phyloP scores from a whole-genome alignment of 208 protist species.

The Tritrichomonas foetus region DNA sequence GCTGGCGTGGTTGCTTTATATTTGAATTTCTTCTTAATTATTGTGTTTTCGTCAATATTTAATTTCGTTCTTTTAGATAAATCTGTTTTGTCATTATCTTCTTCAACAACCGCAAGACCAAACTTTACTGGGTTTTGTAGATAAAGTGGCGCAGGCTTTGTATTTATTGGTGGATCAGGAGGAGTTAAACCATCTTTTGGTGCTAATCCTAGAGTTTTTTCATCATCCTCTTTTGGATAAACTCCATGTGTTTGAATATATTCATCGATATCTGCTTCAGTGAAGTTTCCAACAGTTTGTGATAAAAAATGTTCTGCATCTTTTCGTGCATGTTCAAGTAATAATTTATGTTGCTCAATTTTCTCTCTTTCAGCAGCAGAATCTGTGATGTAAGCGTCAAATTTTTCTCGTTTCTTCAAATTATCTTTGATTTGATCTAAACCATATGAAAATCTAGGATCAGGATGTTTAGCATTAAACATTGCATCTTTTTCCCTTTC shows the following conservation, averaged over 20 bases:
- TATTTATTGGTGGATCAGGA: too few species aligned
- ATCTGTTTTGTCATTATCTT: not conserved
- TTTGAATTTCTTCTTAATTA: conserved; percentile 31
- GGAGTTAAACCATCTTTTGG: too few species aligned
- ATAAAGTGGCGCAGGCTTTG: too few species aligned
- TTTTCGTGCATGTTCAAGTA: not conserved
- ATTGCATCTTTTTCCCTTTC: not conserved
- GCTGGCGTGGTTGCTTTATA: not conserved
- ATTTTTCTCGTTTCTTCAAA: not conserved
- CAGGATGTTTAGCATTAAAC: not conserved
- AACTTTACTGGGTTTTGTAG: too few species aligned
- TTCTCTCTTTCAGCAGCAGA: not conserved
- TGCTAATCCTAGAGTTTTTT: too few species aligned
- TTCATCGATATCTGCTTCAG: not conserved
- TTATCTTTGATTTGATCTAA: not conserved
- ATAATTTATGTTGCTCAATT: not conserved
- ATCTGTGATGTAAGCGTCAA: conserved; percentile 17
- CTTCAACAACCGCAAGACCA: too few species aligned
- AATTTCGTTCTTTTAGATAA: not conserved
- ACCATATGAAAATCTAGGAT: not conserved
- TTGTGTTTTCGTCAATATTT: not conserved
- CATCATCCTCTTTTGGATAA: too few species aligned
- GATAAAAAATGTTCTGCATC: not conserved
- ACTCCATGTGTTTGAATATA: too few species aligned
- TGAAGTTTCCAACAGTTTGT: not conserved